Conservation (phyloP, 2,329 filamentous ascomycete genomes). For the Arthrobotrys sinensis region DNA sequence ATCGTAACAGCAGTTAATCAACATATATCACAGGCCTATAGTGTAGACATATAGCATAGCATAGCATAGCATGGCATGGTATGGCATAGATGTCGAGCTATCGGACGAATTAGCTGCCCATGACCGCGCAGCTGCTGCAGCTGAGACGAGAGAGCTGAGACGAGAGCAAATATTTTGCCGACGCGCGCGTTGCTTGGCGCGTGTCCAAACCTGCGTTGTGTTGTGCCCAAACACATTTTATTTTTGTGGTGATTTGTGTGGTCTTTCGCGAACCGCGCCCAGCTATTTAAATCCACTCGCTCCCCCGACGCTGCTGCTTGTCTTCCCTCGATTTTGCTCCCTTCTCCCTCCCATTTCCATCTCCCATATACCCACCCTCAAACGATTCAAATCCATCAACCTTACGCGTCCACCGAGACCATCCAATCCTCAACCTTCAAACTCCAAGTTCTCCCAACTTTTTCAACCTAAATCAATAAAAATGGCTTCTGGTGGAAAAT, state of each 20-base stretch:
- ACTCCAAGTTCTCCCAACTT: constrained; percentile 68
- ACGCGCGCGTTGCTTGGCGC: constrained; percentile 23
- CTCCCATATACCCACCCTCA: constrained; percentile 48
- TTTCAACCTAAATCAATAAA: constrained; percentile 70
- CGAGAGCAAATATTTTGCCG: neutral
- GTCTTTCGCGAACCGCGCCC: constrained; percentile 48
- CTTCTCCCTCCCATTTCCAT: constrained; percentile 63
- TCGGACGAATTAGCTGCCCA: no score
- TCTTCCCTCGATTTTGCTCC: constrained; percentile 62
- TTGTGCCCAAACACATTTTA: constrained; percentile 43
- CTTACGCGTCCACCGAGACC: constrained; percentile 61
- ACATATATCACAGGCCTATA: neutral
- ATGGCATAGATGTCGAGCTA: no score
- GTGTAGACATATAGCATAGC: neutral
- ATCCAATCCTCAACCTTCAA: constrained; percentile 64
- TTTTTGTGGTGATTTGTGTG: constrained; percentile 57
- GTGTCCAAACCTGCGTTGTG: constrained; percentile 19
- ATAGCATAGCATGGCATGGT: no score
- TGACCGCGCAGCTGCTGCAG: no score
- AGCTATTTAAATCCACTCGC: constrained; percentile 55
- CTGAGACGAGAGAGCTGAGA: no score
- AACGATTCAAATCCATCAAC: constrained; percentile 46
- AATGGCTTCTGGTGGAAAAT: constrained; percentile 97
- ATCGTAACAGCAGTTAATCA: no score
- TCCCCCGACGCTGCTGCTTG: constrained; percentile 65